Evolutionary conservation across 108 stramenopile species (phyloP), one percentile per base, ranked within the genome.

Genomic region (Craspedostauros australis): DNA sequence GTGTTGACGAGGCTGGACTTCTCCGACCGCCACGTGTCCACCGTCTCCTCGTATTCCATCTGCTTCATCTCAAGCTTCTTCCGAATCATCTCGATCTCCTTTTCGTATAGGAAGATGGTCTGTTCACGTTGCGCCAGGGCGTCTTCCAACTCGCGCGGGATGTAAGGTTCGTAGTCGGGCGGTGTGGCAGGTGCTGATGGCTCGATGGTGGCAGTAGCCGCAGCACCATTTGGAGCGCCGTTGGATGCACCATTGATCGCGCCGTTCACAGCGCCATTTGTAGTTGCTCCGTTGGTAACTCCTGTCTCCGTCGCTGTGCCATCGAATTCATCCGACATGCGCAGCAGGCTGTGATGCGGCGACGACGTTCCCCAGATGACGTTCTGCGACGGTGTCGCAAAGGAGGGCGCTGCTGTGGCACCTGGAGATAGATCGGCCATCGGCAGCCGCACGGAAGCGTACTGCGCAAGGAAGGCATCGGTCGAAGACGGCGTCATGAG

Each of bases 21-120:
- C 52, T 73, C 72, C 15, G 50, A 37, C 14, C 48, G 46, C 72
- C 72, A 73, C 4, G n/a, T 3, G 30, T 64, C 45, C 46, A 38
- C 54, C 28, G 47, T 54, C 22, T 66, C 54, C 27, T 60, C 1
- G 12, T 66, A 30, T 20, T 73, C 65, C 4, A 27, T 28, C 24
- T 59, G 38, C 26, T 66, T 66, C 37, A 50, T 20, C 3, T 50
- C 48, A 6, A 73, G 20, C 38, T 73, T 46, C 54, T 65, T 46
- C 6, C 57, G 57, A 12, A 73, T 48, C 63, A 64, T 54, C 8
- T 64, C 43, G 6, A 64, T 32, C 41, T 64, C 63, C 27, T 41
- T 53, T 46, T 64, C 63, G 32, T 64, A 64, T 15, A 64, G 0
- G 36, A 54, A 34, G 0, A 64, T 45, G 1, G 46, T 45, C 12